Evolutionary conservation across 1,284 basidiomycete species (phyloP).

Genomic region (Anthracocystis setariae): DNA sequence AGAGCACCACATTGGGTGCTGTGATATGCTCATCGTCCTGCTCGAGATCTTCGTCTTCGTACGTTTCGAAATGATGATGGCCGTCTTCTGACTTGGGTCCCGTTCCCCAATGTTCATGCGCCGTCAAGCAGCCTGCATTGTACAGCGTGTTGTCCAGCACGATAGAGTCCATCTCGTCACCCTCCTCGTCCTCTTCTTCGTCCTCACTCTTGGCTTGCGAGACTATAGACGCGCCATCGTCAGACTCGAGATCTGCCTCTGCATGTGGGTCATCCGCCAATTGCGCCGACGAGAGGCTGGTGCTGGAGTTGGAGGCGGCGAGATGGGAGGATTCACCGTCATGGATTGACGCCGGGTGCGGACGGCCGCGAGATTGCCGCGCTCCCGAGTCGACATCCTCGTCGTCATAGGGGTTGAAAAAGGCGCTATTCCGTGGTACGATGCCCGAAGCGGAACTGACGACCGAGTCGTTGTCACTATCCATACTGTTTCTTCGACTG

Average conservation of each 20-base stretch:
- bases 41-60: slow-evolving; percentile 40
- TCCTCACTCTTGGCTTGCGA: slow-evolving; percentile 24
- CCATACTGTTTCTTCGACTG: slow-evolving; percentile 19
- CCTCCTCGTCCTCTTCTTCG: slow-evolving; percentile 34
- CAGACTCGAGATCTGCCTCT: slow-evolving; percentile 41
- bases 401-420: slow-evolving; percentile 28
- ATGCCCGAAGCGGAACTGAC: slow-evolving; percentile 41
- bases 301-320: slow-evolving; percentile 13
- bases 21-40: slow-evolving; percentile 44
- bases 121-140: slow-evolving; percentile 59
- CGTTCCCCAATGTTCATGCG: slow-evolving; percentile 51
- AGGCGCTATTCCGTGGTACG: slow-evolving; percentile 53
- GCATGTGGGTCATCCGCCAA: slow-evolving; percentile 14
- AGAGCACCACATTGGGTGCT: slow-evolving; percentile 45
- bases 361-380: slow-evolving; percentile 15
- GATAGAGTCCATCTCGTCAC: slow-evolving; percentile 45
- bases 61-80: slow-evolving; percentile 41
- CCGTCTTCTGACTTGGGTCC: slow-evolving; percentile 29
- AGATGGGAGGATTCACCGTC: slow-evolving; percentile 1
- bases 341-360: slow-evolving; percentile 15
- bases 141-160: slow-evolving; percentile 60
- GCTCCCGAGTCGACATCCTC: slow-evolving; percentile 23
- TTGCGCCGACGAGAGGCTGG: slow-evolving; percentile 12
- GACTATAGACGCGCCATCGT: slow-evolving; percentile 13
- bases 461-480: slow-evolving; percentile 47